Evolutionary conservation across 2,329 filamentous ascomycete genomes (phyloP), one percentile per base, ranked within the genome.

Genomic region (Thelonectria olida): DNA sequence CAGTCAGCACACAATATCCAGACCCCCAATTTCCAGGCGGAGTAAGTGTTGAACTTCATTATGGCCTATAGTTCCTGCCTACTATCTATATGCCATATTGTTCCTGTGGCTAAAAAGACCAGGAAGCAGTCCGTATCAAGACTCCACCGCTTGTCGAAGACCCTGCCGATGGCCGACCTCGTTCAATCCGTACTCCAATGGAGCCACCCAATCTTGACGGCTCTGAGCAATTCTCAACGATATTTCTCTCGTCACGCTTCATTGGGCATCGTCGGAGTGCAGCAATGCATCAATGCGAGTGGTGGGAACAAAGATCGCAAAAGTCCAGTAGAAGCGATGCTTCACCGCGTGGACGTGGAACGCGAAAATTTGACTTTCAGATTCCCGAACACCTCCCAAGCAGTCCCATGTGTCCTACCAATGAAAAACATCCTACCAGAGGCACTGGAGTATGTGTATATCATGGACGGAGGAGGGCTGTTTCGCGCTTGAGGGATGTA

Each of bases 371-470:
- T 58, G 74, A 81, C 48, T 84, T 86, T 59, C 77, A 84, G 47
- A 63, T 85, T 10, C 81, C 82, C 2, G 81, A 85, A 62, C 84
- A 86, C 62, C 72, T 84, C 7, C 81, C 82, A 28, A 81, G 63
- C 58, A 85, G 83, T 66, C 82, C 82, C 15, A 78, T 84, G 74
- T 86, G 84, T 55, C 84, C 84, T 2, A 73, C 82, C 8, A 84
- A 85, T 68, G 71, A 72, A 42, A 79, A 75, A 39, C 79, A 83
- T 55, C 68, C 69, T 53, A 78, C 78, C 13, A 76, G 79, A n/a
- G 82, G 83, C 5, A 79, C 75, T 6, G 82, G 81, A 0, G 61
- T 85, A 3, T 86, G 84, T 56, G 82, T 85, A 2, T 84, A 83
- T 63, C 82, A 84, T 50, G 82, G 82, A 2, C 74, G 81, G 28